These are phyloP conservation scores for Diospyros lotus DNA, from an alignment of 148 eudicot genomes.

Conservation along the genomic window DNA sequence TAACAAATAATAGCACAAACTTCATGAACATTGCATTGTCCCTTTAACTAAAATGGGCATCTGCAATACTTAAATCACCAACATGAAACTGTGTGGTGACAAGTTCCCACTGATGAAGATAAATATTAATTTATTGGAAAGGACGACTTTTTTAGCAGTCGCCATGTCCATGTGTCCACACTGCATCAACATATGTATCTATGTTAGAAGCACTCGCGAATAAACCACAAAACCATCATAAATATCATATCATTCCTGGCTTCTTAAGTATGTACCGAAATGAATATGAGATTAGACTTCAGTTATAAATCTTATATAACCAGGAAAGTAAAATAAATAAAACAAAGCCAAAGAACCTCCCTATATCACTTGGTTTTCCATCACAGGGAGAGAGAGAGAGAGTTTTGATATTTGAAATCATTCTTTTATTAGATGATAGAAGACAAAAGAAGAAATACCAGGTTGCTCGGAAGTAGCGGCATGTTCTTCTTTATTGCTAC, in stretches of 20 bases:
- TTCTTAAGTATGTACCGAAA: too few relatives aligned
- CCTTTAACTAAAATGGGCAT: too few relatives aligned
- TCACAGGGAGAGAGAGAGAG: too few relatives aligned
- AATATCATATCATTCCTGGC: neutral
- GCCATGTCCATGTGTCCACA: neutral
- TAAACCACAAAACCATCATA: neutral
- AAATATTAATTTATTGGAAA: too few relatives aligned
- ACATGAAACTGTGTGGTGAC: too few relatives aligned
- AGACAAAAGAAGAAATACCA: conserved; percentile 27
- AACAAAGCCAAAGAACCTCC: neutral
- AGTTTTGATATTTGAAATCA: neutral
- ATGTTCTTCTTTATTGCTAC: conserved; percentile 25
- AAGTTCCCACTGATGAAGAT: too few relatives aligned
- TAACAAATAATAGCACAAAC: too few relatives aligned
- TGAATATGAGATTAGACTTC: too few relatives aligned
- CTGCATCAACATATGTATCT: neutral
- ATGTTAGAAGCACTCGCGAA: neutral
- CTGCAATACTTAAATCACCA: too few relatives aligned
- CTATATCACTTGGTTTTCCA: neutral
- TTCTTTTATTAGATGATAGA: neutral
- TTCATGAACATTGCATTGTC: too few relatives aligned
- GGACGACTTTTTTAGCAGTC: neutral
- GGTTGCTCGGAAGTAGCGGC: conserved; percentile 21
- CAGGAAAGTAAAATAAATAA: neutral
- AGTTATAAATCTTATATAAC: neutral